Evolutionary conservation across 75 land plant species (phyloP), one percentile per base, ranked within the genome.

Genomic region (Isoetes taiwanensis): DNA sequence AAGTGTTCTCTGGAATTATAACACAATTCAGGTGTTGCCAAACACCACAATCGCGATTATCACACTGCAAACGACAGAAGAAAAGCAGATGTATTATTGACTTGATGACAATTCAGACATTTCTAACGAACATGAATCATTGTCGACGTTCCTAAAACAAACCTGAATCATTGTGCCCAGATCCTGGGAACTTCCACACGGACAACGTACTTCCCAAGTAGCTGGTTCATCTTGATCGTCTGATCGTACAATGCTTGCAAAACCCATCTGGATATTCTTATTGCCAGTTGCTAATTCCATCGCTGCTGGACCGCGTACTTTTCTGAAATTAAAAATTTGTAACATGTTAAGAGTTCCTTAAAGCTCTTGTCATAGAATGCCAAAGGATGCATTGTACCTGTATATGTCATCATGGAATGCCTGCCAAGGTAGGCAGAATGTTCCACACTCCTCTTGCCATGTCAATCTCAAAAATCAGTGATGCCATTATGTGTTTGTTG

Each of bases 21-120:
- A 87, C 98, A 66, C 98, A 93, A 59, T 54, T 53, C 8, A 81
- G 41, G 52, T 93, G 98, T 37, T 93, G 98, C 98, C 95, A 87
- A 32, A 80, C 76, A 29, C 56, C 62, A 54, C 98, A 93, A 41
- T 63, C 69, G 0, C 69, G 64, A 62, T 74, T 80, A 25, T 87
- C 98, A 74, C 98, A 93, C 98, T 93, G 84, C 75, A 64, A 57
- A 23, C 50, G 25, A 19, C 4, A 19, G 38, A 37, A 37, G 38
- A 37, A 37, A 14, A 37, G 38, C 38, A 46, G 25, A n/a, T 23
- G 16, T 16, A 3, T 46, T 5, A 19, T n/a, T 19, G 16, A 23
- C n/a, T 19, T 19, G 16, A 46, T 6, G 4, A n/a, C 25, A 6
- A 46, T 46, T n/a, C 6, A 46, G 25, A 46, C 5, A 46, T n/a